Base-by-base conservation (phyloP, 345 rosid genomes). In the Brassica rapa region DNA sequence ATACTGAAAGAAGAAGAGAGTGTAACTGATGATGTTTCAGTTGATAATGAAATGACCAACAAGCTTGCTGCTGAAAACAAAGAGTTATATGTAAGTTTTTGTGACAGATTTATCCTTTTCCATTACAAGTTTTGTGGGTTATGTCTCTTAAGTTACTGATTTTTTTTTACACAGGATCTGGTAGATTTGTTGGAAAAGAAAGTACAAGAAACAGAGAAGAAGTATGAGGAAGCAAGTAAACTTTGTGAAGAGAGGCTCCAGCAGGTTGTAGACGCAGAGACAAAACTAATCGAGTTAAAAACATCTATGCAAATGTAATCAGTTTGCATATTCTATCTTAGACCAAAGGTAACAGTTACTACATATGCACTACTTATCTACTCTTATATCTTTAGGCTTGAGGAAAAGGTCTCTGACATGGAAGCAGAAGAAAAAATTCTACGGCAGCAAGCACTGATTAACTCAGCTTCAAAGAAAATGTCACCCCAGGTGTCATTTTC, bases 381-480 rank as follows among this genome's bases (percentile, higher is more conserved):
- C 51, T 66, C 19, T 53, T 15, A 0, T 69, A 24, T 75, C 62
- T 14, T 67, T 82, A 95, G 99, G 79, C 94, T 93, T 27, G 91
- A 91, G 78, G 99, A 91, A 84, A 90, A 87, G 77, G 83, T 90
- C 66, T 85, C 90, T 75, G 98, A 93, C 83, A 82, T 95, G 84
- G 97, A 93, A 85, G 71, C 86, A 8, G 98, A 93, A 81, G 89
- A 90, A 73, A 88, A 91, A 72, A 78, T 91, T 71, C 88, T 91
- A 71, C 84, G 90, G 66, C 89, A 86, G 82, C 92, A 94, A 82
- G 80, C 86, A 33, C 76, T 89, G 65, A 7, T 84, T 30, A 85
- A 85, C 75, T 77, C 93, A 59, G 75, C 89, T 77, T 82, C 81
- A 57, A 82, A 74, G 83, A 89, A 83, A 83, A 80, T 87, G 86